Percentiles rank a stretch among this genome's conserved stretches.
phyloP scores from a whole-genome alignment of 1,284 basidiomycete species.

The Trichosporon sp. region DNA sequence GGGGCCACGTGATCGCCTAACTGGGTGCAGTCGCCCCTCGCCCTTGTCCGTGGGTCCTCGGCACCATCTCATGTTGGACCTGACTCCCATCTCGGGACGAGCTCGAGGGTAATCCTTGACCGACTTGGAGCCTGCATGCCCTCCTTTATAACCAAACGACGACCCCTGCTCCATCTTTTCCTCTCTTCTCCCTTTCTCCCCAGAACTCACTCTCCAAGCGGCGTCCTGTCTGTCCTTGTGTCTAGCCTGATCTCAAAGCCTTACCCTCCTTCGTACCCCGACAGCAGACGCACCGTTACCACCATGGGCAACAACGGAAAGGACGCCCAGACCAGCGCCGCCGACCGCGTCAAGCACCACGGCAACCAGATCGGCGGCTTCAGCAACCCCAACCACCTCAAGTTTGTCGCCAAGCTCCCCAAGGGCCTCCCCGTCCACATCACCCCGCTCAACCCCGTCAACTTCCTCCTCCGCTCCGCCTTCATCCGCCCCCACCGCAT shows the following conservation, averaged over 20 bases:
- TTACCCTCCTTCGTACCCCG: neutral
- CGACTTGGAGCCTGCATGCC: neutral
- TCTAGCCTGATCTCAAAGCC: neutral
- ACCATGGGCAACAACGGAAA: constrained; percentile 5
- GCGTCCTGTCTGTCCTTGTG: neutral
- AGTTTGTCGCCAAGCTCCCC: constrained; percentile 26
- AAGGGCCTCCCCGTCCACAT: constrained; percentile 22
- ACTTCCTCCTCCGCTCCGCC: constrained; percentile 32
- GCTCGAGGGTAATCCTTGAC: neutral
- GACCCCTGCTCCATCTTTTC: neutral
- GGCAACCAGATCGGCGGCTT: constrained; percentile 26
- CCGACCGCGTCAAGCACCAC: constrained; percentile 24
- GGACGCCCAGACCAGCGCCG: constrained; percentile 26
- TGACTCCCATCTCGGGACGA: constrained; percentile 9
- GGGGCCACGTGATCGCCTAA: constrained; percentile 16
- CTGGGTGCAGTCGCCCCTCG: neutral
- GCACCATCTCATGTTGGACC: neutral
- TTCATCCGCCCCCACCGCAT: constrained; percentile 30
- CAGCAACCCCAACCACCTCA: constrained; percentile 32
- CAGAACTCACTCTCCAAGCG: neutral
- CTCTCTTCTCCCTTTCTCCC: neutral
- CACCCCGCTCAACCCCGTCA: constrained; percentile 32
- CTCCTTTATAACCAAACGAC: neutral
- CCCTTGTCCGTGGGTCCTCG: neutral
- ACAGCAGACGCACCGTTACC: neutral